These are phyloP conservation scores for Floccularia luteovirens DNA, from an alignment of 768 basidiomycete genomes.

Conservation along the genomic window DNA sequence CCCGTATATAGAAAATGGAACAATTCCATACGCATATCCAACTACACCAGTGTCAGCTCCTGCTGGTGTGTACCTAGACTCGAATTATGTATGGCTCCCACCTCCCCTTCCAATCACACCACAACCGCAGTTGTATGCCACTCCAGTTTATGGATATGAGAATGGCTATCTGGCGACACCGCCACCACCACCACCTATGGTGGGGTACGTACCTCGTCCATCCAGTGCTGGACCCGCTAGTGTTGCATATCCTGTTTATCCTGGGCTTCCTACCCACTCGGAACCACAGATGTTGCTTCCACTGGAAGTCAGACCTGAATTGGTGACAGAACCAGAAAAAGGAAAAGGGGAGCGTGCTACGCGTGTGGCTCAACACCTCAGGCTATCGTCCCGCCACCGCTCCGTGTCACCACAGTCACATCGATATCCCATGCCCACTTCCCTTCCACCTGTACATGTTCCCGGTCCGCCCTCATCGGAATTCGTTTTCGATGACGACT, in stretches of 20 bases:
- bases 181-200: slow-evolving; percentile 6
- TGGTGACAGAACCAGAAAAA: slow-evolving; percentile 34
- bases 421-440: slow-evolving; percentile 19
- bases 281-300: slow-evolving; percentile 17
- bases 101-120: slow-evolving; percentile 19
- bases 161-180: not conserved
- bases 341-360: slow-evolving; percentile 56
- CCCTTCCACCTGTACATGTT: not conserved
- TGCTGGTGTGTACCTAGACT: slow-evolving; percentile 30
- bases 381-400: slow-evolving; percentile 45
- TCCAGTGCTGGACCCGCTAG: slow-evolving; percentile 38
- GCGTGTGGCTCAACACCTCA: slow-evolving; percentile 52
- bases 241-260: slow-evolving; percentile 19
- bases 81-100: slow-evolving; percentile 46
- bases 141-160: slow-evolving; percentile 11
- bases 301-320: slow-evolving; percentile 10
- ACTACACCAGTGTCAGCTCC: slow-evolving; percentile 28
- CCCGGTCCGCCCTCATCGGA: not conserved
- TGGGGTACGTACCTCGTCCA: slow-evolving; percentile 28
- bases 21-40: slow-evolving; percentile 25
- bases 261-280: slow-evolving; percentile 26
- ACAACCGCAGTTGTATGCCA: slow-evolving; percentile 24
- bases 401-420: slow-evolving; percentile 60
- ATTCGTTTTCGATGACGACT: slow-evolving; percentile 10
- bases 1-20: slow-evolving; percentile 14